Conservation (phyloP, 306 rosid species). For the Pueraria montana region DNA sequence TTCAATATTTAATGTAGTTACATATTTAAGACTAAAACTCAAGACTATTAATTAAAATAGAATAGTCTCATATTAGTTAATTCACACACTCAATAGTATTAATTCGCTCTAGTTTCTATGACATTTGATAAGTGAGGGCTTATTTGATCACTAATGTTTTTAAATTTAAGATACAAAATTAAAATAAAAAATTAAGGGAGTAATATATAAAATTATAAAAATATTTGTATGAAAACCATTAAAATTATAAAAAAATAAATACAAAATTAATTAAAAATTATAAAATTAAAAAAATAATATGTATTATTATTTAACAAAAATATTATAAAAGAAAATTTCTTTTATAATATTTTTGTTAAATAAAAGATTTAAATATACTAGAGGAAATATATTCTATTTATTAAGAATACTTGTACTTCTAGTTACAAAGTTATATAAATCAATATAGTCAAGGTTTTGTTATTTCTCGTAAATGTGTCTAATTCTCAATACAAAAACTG, state of each 20-base stretch:
- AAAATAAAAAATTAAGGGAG: neutral
- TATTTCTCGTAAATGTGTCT: constrained; percentile 12
- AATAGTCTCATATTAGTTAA: neutral
- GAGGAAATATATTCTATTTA: neutral
- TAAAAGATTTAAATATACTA: neutral
- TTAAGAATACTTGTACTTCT: neutral
- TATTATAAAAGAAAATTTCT: no score
- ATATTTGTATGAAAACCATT: neutral
- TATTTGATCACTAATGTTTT: no score
- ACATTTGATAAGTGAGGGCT: no score
- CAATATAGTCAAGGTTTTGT: neutral
- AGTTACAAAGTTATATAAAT: constrained; percentile 8
- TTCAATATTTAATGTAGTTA: no score
- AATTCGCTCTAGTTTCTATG: no score
- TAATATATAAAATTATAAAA: neutral
- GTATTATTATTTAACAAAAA: no score
- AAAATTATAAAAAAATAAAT: neutral
- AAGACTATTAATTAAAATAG: neutral
- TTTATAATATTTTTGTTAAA: no score
- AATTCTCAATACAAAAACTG: constrained; percentile 4
- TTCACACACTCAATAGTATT: no score
- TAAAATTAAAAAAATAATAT: no score
- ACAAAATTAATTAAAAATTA: neutral
- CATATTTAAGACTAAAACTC: neutral
- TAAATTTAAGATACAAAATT: neutral